phyloP scores from a whole-genome alignment of 805 yeast genomes.

The Saccharomyces kudriavzevii region DNA sequence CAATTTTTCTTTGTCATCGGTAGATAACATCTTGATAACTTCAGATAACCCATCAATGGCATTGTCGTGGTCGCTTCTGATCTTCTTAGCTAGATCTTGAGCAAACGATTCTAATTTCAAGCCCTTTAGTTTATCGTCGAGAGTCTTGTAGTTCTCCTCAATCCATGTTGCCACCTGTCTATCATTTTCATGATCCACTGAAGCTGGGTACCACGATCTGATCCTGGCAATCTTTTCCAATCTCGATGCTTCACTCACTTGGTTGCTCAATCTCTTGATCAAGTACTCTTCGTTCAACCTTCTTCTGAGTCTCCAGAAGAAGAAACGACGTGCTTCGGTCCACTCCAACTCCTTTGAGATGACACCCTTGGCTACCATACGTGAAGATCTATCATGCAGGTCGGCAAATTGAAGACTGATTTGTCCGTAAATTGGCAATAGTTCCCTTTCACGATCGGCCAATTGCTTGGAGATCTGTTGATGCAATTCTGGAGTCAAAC shows the following conservation, averaged over 20 bases:
- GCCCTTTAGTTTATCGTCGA: conserved; percentile 53
- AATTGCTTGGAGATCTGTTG: conserved; percentile 57
- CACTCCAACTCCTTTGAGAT: conserved; percentile 80
- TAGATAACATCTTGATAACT: conserved; percentile 43
- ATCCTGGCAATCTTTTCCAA: conserved; percentile 80
- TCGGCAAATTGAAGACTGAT: conserved; percentile 95
- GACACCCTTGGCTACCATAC: conserved; percentile 93
- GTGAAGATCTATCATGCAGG: conserved; percentile 92
- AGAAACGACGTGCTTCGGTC: conserved; percentile 84
- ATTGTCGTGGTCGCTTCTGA: conserved; percentile 47
- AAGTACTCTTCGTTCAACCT: conserved; percentile 89
- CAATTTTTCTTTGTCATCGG: conserved; percentile 45
- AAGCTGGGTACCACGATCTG: conserved; percentile 75
- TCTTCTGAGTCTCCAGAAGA: conserved; percentile 98
- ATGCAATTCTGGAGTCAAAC: conserved; percentile 56
- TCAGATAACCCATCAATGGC: conserved; percentile 49
- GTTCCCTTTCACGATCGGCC: conserved; percentile 65
- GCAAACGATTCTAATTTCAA: conserved; percentile 61
- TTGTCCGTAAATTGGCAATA: conserved; percentile 86
- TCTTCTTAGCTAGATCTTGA: conserved; percentile 51
- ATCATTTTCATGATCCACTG: conserved; percentile 64
- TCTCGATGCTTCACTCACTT: conserved; percentile 51
- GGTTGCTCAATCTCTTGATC: conserved; percentile 61
- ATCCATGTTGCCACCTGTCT: conserved; percentile 76
- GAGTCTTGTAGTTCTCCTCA: conserved; percentile 61